Base-by-base conservation (phyloP, 192 early-diverging fungal species). In the Haplosporangium gracile region DNA sequence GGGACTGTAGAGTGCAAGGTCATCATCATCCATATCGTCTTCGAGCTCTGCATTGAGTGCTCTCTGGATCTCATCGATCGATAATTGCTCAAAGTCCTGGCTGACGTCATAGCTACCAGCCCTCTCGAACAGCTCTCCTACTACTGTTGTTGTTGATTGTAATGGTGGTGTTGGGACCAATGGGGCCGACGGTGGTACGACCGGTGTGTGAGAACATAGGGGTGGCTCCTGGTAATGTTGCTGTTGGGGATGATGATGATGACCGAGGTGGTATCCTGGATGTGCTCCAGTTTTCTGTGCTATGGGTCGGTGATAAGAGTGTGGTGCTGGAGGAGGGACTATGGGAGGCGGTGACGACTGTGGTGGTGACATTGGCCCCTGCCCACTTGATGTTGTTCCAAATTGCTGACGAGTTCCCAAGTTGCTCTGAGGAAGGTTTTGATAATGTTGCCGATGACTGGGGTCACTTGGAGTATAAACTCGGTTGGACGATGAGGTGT, bases 281-380 rank as follows among this genome's bases (percentile, higher is more conserved):
- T 45, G 42, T 29, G 43, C 38, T 32, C 11, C 71, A 32, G 49
- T 5, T 34, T 36, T 36, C 29, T 74, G 26, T 18, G 49, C 45
- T 15, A 53, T 36, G 5, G 11, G 36, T 75, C 38, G 38, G 36
- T 29, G 75, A 11, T 34, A 34, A 6, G 26, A 60, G 8, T n/a
- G 57, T 2, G 16, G 47, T 5, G 16, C 47, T 49, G 38, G 75
- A 32, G 32, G 36, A 20, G 29, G 38, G 10, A 65, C 60, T 24
- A 65, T n/a, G 40, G 38, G 2, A 51, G 68, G 60, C 10, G 80
- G 80, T 29, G 80, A 81, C 1, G 80, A 81, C 24, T 70, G 72
- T 57, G 80, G 80, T 2, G 80, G 80, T 6, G 80, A 81, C 70
- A 55, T 73, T 10, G 74, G 75, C 29, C 36, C 43, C 24, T 65